Percentiles rank a stretch among this genome's conserved stretches.
These are phyloP conservation scores for Pyracantha coccinea DNA, from an alignment of 331 rosid species.

Conservation along the genomic window DNA sequence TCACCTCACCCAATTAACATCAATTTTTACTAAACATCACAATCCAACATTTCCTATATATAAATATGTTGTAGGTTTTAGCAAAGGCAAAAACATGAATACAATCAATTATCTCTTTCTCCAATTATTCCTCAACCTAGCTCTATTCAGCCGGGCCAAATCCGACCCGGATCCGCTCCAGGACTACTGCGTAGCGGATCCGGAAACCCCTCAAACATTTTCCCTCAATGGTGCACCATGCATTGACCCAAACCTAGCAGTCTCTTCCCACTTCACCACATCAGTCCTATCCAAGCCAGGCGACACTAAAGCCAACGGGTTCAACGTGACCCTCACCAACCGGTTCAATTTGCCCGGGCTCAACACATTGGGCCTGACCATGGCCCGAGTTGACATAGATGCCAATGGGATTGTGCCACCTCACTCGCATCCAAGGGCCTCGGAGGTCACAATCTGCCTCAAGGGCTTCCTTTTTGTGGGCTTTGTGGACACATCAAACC, in stretches of 20 bases:
- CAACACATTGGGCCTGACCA: slow-evolving; percentile 55
- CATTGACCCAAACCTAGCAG: slow-evolving; percentile 47
- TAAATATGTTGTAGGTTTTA: neutral
- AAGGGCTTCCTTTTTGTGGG: slow-evolving; percentile 53
- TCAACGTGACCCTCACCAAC: slow-evolving; percentile 28
- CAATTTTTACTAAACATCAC: slow-evolving; percentile 16
- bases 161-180: slow-evolving; percentile 62
- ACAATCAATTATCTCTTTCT: slow-evolving; percentile 17
- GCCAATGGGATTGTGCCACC: slow-evolving; percentile 33
- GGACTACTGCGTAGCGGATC: slow-evolving; percentile 70
- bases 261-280: slow-evolving; percentile 38
- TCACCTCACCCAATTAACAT: slow-evolving; percentile 4
- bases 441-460: slow-evolving; percentile 47
- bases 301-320: slow-evolving; percentile 38
- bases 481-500: slow-evolving; percentile 44
- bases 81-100: slow-evolving; percentile 18
- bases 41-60: slow-evolving; percentile 6
- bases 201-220: slow-evolving; percentile 8
- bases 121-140: slow-evolving; percentile 13
- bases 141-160: slow-evolving; percentile 13
- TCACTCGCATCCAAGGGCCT: slow-evolving; percentile 61
- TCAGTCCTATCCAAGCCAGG: slow-evolving; percentile 44
- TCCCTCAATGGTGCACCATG: slow-evolving; percentile 55
- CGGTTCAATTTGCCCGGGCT: slow-evolving; percentile 32
- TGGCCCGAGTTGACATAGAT: slow-evolving; percentile 30